These are phyloP conservation scores for Termitomyces sp. DNA, from an alignment of 768 basidiomycete genomes.

Conservation along the genomic window DNA sequence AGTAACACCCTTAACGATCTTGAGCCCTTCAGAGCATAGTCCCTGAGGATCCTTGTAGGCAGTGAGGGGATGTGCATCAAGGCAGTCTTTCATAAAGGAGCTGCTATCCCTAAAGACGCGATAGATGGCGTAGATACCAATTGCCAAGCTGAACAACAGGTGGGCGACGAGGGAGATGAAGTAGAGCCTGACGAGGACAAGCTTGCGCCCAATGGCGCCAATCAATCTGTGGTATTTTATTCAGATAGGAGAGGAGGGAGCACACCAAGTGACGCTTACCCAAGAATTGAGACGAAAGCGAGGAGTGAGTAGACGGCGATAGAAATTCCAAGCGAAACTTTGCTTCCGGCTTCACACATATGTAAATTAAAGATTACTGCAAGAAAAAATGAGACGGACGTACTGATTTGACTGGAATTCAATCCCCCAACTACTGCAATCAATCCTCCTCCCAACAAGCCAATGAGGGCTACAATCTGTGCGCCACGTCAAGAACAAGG, in stretches of 20 bases:
- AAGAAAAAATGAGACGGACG: neutral
- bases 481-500: neutral
- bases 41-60: slow-evolving; percentile 20
- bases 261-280: slow-evolving; percentile 29
- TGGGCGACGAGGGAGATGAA: slow-evolving; percentile 40
- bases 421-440: slow-evolving; percentile 34
- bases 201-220: slow-evolving; percentile 40
- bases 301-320: slow-evolving; percentile 41
- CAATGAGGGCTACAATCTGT: slow-evolving; percentile 45
- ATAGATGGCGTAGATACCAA: slow-evolving; percentile 43
- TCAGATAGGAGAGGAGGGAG: neutral
- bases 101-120: slow-evolving; percentile 41
- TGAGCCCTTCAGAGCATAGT: slow-evolving; percentile 38
- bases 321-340: slow-evolving; percentile 39
- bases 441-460: slow-evolving; percentile 40
- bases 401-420: slow-evolving; percentile 15
- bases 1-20: slow-evolving; percentile 41
- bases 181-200: slow-evolving; percentile 41
- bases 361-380: neutral
- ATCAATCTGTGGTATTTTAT: slow-evolving; percentile 31
- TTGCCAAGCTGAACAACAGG: slow-evolving; percentile 43
- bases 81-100: slow-evolving; percentile 37
- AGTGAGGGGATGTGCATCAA: slow-evolving; percentile 15
- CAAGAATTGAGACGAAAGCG: slow-evolving; percentile 43
- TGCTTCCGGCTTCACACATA: slow-evolving; percentile 30